phyloP scores from a whole-genome alignment of 2,329 filamentous ascomycete genomes.

The Ascochyta pisi region DNA sequence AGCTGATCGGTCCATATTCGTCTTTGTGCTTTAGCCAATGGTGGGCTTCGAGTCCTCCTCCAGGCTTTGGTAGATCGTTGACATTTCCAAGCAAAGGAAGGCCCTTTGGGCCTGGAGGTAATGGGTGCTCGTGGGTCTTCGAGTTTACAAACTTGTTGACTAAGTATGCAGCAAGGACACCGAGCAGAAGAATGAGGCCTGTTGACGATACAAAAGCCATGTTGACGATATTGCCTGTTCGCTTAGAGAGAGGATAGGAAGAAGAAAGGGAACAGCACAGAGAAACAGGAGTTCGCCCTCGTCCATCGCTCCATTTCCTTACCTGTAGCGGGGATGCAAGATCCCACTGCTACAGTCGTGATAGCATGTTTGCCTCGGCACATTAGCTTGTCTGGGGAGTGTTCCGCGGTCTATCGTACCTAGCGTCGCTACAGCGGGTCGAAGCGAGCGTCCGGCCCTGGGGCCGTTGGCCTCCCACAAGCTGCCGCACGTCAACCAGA shows the following conservation, averaged over 20 bases:
- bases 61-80: conserved; percentile 53
- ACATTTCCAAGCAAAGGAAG: conserved; percentile 60
- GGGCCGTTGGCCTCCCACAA: conserved; percentile 1
- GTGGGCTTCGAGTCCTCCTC: conserved; percentile 47
- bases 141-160: conserved; percentile 16
- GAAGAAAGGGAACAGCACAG: not conserved
- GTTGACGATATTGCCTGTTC: not conserved
- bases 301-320: conserved; percentile 3
- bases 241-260: not conserved
- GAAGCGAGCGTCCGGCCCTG: conserved; percentile 12
- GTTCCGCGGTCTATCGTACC: conserved; percentile 2
- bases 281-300: not conserved
- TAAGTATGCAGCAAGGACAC: conserved; percentile 19
- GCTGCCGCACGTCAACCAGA: conserved; percentile 5
- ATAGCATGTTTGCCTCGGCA: conserved; percentile 8
- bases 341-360: conserved; percentile 4
- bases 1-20: conserved; percentile 42
- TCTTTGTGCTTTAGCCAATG: conserved; percentile 57
- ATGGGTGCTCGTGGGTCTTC: conserved; percentile 24
- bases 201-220: conserved; percentile 16
- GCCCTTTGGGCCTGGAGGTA: conserved; percentile 60
- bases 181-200: conserved; percentile 31
- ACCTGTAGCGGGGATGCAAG: conserved; percentile 1
- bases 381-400: conserved; percentile 8
- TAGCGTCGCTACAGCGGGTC: conserved; percentile 10